A percentile compares a stretch with the other conserved stretches of the same genome.
Conservation (phyloP, 2,329 filamentous ascomycete genomes). For the Anthostomella pinea region DNA sequence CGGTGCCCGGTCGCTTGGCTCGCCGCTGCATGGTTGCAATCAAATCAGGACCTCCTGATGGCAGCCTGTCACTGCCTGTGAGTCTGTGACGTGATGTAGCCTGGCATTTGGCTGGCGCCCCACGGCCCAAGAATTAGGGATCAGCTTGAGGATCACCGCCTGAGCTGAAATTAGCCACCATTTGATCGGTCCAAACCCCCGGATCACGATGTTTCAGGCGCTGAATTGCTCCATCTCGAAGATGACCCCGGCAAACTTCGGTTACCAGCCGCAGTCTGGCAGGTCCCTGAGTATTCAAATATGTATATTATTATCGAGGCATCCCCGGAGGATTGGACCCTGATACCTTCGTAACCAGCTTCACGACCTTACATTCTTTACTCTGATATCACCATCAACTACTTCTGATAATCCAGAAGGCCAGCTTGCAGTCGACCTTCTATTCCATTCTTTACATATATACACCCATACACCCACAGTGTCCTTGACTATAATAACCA, state of each 20-base stretch:
- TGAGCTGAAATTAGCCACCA: slow-evolving; percentile 18
- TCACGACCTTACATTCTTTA: slow-evolving; percentile 14
- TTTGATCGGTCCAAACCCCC: slow-evolving; percentile 13
- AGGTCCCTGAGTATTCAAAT: background rate
- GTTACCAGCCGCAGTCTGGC: too few relatives aligned
- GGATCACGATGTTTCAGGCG: slow-evolving; percentile 25
- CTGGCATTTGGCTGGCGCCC: slow-evolving; percentile 18
- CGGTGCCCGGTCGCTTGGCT: slow-evolving; percentile 12
- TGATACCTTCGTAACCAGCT: slow-evolving; percentile 3
- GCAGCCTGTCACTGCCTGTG: too few relatives aligned
- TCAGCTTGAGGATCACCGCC: slow-evolving; percentile 15
- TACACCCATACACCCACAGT: background rate
- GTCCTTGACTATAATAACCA: background rate
- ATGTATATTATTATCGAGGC: background rate
- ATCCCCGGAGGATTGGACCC: background rate
- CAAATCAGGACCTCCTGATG: slow-evolving; percentile 17
- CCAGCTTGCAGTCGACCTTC: slow-evolving; percentile 2
- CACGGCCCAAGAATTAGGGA: slow-evolving; percentile 12
- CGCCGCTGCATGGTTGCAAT: slow-evolving; percentile 15
- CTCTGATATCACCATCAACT: too few relatives aligned
- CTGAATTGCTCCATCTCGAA: slow-evolving; percentile 6
- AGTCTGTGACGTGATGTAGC: slow-evolving; percentile 24
- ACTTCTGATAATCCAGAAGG: slow-evolving; percentile 1
- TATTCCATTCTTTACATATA: slow-evolving; percentile 3
- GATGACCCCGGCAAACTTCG: slow-evolving; percentile 18